phyloP scores from a whole-genome alignment of 257 asterid genomes.

The Asclepias syriaca region DNA sequence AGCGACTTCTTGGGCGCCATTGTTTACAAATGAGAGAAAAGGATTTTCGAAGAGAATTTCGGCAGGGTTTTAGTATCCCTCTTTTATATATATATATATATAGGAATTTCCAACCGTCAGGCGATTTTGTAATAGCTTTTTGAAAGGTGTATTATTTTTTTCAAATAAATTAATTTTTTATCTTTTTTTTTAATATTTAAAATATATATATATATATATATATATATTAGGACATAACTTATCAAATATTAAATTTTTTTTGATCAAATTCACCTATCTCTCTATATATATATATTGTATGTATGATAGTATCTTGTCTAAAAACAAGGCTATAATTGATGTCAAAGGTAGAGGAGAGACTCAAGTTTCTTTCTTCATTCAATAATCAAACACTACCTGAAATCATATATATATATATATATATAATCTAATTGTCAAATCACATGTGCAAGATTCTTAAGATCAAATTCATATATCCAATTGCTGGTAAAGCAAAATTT shows the following conservation, averaged over 20 bases:
- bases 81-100: background rate
- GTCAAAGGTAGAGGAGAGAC: background rate
- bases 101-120: no score
- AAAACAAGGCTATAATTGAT: background rate
- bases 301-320: background rate
- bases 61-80: background rate
- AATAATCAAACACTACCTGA: background rate
- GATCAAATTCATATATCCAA: conserved; percentile 1
- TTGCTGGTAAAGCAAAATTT: background rate
- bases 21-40: background rate
- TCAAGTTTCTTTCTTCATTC: background rate
- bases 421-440: background rate
- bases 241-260: no score
- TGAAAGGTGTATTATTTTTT: no score
- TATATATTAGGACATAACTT: no score
- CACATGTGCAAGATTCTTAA: background rate
- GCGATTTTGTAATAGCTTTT: no score
- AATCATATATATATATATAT: background rate
- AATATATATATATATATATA: no score
- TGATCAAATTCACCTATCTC: no score
- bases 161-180: no score
- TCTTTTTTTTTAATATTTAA: no score
- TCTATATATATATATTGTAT: no score
- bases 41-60: background rate
- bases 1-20: conserved; percentile 23